Conservation (phyloP, 1,139 yeast species). For the Kurtzmaniella quercitrusa region DNA sequence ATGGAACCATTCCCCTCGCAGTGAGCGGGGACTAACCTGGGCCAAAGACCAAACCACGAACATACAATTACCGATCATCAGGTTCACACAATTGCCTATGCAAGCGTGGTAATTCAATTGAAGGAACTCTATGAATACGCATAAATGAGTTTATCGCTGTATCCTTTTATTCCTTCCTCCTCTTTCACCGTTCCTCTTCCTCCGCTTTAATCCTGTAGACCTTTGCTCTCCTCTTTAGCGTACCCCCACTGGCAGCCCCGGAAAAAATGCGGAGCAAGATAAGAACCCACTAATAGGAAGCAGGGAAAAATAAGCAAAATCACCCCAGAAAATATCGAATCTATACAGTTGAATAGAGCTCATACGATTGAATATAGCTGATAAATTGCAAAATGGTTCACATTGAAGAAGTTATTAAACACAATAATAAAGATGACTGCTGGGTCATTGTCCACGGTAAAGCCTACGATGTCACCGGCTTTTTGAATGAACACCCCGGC, state of each 20-base stretch:
- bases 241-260: not conserved
- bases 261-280: not conserved
- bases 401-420: slow-evolving; percentile 31
- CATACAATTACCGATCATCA: too few relatives aligned
- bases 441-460: slow-evolving; percentile 54
- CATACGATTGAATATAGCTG: not conserved
- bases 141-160: too few relatives aligned
- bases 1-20: too few relatives aligned
- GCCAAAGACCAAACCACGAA: too few relatives aligned
- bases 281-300: not conserved
- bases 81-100: too few relatives aligned
- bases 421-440: slow-evolving; percentile 40
- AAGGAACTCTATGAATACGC: too few relatives aligned
- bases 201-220: too few relatives aligned
- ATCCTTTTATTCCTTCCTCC: too few relatives aligned
- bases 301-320: not conserved
- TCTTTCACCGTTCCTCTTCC: too few relatives aligned
- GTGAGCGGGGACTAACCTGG: too few relatives aligned
- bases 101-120: too few relatives aligned
- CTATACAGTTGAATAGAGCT: not conserved
- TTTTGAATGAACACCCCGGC: slow-evolving; percentile 51
- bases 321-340: not conserved
- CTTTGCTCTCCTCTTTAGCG: not conserved
- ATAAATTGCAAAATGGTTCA: slow-evolving; percentile 2
- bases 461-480: slow-evolving; percentile 48